Conservation (phyloP, 306 rosid genomes). For the Cicer arietinum region DNA sequence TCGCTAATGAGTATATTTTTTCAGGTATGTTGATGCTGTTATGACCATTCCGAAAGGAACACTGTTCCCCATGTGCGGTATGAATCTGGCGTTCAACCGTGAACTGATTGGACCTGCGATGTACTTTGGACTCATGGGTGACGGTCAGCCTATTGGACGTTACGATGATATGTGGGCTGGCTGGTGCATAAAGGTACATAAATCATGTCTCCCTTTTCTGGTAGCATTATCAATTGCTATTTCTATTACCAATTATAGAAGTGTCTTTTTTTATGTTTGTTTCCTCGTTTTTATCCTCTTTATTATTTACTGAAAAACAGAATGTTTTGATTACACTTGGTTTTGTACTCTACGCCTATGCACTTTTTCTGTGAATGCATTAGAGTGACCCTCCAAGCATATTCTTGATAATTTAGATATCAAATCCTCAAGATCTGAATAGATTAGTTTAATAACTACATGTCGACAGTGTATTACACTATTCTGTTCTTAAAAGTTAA, state of each 20-base stretch:
- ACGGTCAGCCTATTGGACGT: constrained; percentile 93
- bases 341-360: not conserved
- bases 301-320: too few species aligned
- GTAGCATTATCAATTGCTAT: constrained; percentile 13
- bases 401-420: not conserved
- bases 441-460: too few species aligned
- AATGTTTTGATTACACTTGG: not conserved
- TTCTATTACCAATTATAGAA: constrained; percentile 1
- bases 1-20: not conserved
- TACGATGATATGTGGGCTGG: constrained; percentile 98
- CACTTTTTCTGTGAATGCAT: not conserved
- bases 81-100: constrained; percentile 84
- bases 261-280: not conserved
- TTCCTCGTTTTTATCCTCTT: not conserved
- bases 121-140: constrained; percentile 98
- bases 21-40: constrained; percentile 88
- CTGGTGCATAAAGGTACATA: constrained; percentile 84
- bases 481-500: too few species aligned
- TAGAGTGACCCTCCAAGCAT: not conserved
- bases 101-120: constrained; percentile 91
- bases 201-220: constrained; percentile 8
- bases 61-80: constrained; percentile 92
- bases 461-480: too few species aligned
- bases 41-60: constrained; percentile 83
- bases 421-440: too few species aligned